Percentiles rank a stretch among this genome's conserved stretches.
These are phyloP conservation scores for Brassica hybrid DNA, from an alignment of 441 rosid species.

Conservation along the genomic window DNA sequence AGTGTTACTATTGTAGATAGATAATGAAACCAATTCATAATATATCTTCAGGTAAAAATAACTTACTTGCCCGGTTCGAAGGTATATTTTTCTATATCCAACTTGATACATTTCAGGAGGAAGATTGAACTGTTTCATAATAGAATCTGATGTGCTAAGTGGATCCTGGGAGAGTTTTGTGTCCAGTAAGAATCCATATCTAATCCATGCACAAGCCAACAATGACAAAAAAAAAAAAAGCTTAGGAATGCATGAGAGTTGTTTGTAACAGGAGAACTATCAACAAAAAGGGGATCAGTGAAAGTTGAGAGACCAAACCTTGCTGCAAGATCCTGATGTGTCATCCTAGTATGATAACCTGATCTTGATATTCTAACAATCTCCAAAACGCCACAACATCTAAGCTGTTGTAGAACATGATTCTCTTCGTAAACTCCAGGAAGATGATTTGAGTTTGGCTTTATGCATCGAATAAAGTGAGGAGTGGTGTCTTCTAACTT, in stretches of 20 bases:
- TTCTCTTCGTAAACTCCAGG: conserved; percentile 68
- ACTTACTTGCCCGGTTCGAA: conserved; percentile 85
- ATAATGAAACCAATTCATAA: background rate
- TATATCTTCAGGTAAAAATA: no score
- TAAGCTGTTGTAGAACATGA: conserved; percentile 77
- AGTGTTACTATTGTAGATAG: conserved; percentile 18
- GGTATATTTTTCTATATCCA: conserved; percentile 80
- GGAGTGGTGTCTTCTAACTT: conserved; percentile 83
- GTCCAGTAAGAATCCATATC: conserved; percentile 77
- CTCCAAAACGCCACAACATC: conserved; percentile 84
- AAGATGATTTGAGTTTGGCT: conserved; percentile 73
- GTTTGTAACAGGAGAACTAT: no score
- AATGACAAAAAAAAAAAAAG: conserved; percentile 3
- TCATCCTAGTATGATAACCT: conserved; percentile 84
- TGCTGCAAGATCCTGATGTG: conserved; percentile 80
- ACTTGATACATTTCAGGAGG: conserved; percentile 87
- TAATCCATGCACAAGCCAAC: conserved; percentile 35
- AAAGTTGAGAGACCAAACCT: conserved; percentile 49
- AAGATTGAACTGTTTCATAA: conserved; percentile 69
- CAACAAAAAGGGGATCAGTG: background rate
- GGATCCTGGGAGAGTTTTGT: conserved; percentile 60
- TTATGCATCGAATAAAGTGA: conserved; percentile 88
- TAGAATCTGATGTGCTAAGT: conserved; percentile 73
- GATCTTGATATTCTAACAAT: conserved; percentile 82
- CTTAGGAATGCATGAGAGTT: conserved; percentile 28